phyloP scores from a whole-genome alignment of 2,329 filamentous ascomycete genomes.

The Esteya vermicola region DNA sequence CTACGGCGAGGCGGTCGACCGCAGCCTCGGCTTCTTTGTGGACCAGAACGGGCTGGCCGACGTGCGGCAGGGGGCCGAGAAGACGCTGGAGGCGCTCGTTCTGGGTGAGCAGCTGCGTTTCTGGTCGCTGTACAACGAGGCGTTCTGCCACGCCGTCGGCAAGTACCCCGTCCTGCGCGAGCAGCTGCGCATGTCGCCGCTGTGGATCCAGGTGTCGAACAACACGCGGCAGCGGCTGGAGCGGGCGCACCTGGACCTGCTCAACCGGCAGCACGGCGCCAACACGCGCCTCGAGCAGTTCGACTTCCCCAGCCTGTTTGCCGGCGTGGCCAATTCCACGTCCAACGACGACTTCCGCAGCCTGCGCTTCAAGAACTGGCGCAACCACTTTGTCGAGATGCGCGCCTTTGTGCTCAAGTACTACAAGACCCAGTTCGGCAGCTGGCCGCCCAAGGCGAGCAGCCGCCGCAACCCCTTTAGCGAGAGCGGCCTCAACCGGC shows the following conservation, averaged over 20 bases:
- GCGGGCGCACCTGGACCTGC: constrained; percentile 65
- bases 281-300: constrained; percentile 70
- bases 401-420: constrained; percentile 58
- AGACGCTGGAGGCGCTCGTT: constrained; percentile 80
- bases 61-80: constrained; percentile 68
- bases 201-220: constrained; percentile 55
- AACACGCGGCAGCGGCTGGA: constrained; percentile 69
- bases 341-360: constrained; percentile 61
- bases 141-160: constrained; percentile 80
- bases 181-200: constrained; percentile 37
- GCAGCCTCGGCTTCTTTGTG: constrained; percentile 61
- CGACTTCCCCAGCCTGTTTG: constrained; percentile 80
- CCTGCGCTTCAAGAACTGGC: constrained; percentile 78
- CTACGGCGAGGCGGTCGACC: constrained; percentile 44
- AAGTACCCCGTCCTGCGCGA: constrained; percentile 63
- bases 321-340: constrained; percentile 74
- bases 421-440: constrained; percentile 44
- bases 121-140: constrained; percentile 72
- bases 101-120: constrained; percentile 78
- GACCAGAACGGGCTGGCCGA: constrained; percentile 67
- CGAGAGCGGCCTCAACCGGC: constrained; percentile 72
- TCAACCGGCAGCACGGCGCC: constrained; percentile 55
- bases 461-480: constrained; percentile 86
- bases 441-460: constrained; percentile 82
- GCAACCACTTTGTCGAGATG: constrained; percentile 57